Conservation (phyloP, 116 monocot species). For the Cymodocea nodosa region DNA sequence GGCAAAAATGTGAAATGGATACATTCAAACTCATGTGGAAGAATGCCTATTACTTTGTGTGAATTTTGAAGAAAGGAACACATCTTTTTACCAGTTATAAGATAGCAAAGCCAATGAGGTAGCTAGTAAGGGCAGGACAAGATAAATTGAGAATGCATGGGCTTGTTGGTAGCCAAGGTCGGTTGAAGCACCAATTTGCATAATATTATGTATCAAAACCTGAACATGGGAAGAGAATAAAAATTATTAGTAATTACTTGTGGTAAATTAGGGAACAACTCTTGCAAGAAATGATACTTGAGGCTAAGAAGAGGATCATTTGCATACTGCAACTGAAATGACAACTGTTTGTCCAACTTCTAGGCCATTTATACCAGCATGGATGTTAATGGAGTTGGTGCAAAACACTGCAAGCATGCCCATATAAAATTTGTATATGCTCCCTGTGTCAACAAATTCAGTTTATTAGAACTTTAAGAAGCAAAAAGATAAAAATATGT, state of each 20-base stretch:
- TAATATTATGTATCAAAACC: conserved; percentile 89
- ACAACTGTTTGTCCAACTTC: conserved; percentile 92
- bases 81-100: conserved; percentile 61
- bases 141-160: conserved; percentile 91
- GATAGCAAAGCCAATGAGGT: conserved; percentile 89
- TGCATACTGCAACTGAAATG: conserved; percentile 77
- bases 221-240: conserved; percentile 11
- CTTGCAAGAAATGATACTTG: background rate
- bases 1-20: background rate
- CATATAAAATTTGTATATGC: conserved; percentile 93
- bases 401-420: conserved; percentile 85
- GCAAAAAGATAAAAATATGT: too few species aligned
- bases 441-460: conserved; percentile 27
- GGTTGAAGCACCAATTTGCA: conserved; percentile 87
- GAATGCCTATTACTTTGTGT: background rate
- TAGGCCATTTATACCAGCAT: conserved; percentile 91
- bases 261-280: background rate
- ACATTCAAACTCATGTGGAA: background rate
- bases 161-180: conserved; percentile 74
- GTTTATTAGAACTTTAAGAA: background rate
- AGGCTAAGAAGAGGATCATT: background rate
- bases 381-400: conserved; percentile 88
- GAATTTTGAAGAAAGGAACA: background rate
- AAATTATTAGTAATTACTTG: background rate
- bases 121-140: conserved; percentile 62